These are phyloP conservation scores for Ophiostoma perfectum DNA, from an alignment of 2,329 filamentous ascomycete species.

Conservation along the genomic window DNA sequence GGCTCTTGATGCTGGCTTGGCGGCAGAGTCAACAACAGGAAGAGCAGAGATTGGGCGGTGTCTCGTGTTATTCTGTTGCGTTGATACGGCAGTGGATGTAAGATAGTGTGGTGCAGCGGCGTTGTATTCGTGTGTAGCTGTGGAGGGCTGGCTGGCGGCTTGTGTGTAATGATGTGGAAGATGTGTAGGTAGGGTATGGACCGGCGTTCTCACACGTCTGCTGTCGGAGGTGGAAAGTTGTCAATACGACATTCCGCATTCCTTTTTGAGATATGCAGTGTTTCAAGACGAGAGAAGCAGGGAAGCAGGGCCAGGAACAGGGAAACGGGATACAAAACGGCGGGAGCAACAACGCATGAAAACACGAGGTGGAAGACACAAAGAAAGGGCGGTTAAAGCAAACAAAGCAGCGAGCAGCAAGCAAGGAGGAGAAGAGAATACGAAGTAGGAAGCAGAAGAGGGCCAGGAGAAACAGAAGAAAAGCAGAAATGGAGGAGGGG, in stretches of 20 bases:
- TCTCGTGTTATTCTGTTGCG: conserved; percentile 1
- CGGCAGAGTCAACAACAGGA: neutral
- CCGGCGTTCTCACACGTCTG: neutral
- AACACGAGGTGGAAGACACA: neutral
- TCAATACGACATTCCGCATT: conserved; percentile 22
- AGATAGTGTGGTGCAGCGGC: neutral
- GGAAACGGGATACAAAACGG: neutral
- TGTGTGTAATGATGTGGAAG: neutral
- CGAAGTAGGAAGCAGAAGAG: neutral
- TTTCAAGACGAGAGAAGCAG: conserved; percentile 19
- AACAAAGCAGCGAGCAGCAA: neutral
- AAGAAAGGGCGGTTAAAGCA: too few relatives aligned
- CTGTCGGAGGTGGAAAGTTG: conserved; percentile 14
- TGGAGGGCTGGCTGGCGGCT: neutral
- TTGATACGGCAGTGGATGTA: conserved; percentile 11
- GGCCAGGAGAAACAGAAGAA: neutral
- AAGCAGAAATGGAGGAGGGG: neutral
- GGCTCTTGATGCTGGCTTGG: conserved; percentile 5
- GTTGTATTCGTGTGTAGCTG: conserved; percentile 11
- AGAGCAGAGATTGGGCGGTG: neutral
- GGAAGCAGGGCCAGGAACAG: neutral
- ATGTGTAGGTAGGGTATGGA: neutral
- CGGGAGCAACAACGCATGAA: neutral
- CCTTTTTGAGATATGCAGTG: conserved; percentile 15
- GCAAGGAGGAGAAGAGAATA: conserved; percentile 1